Evolutionary conservation across 164 flowering plant genomes (phyloP).

Genomic region (Litsea cubeba): DNA sequence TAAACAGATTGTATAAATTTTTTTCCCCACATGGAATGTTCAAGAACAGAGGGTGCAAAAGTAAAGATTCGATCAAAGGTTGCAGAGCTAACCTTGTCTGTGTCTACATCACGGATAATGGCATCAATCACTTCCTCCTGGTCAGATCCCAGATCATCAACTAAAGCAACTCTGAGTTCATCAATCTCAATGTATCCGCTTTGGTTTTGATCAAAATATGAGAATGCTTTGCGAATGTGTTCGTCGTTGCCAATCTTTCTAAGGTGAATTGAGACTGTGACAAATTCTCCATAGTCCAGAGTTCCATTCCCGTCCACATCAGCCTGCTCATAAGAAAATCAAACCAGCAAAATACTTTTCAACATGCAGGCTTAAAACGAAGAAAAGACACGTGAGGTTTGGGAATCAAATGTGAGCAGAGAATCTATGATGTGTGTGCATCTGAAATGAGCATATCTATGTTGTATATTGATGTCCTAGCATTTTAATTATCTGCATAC

Average conservation of each 20-base stretch:
- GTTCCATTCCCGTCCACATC: slow-evolving; percentile 79
- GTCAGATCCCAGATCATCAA: slow-evolving; percentile 59
- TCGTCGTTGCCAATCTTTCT: slow-evolving; percentile 81
- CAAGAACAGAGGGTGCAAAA: not conserved
- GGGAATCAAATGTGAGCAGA: no score
- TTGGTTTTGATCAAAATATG: slow-evolving; percentile 59
- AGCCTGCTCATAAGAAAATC: slow-evolving; percentile 40
- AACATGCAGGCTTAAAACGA: not conserved
- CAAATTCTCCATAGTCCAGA: slow-evolving; percentile 75
- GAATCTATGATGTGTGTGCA: no score
- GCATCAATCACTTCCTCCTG: slow-evolving; percentile 76
- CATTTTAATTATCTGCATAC: no score
- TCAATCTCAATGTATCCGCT: slow-evolving; percentile 82
- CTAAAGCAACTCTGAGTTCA: slow-evolving; percentile 68
- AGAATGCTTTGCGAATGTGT: slow-evolving; percentile 76
- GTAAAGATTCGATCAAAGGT: not conserved
- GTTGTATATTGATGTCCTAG: no score
- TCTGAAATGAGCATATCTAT: no score
- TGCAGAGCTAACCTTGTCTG: slow-evolving; percentile 69
- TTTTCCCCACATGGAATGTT: no score
- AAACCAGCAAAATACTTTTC: not conserved
- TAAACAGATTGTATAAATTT: no score
- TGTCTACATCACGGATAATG: slow-evolving; percentile 83
- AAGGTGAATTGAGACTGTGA: slow-evolving; percentile 75
- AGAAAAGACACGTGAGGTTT: no score